These are phyloP conservation scores for Blastocystis sp. DNA, from an alignment of 352 stramenopile species.

Conservation along the genomic window DNA sequence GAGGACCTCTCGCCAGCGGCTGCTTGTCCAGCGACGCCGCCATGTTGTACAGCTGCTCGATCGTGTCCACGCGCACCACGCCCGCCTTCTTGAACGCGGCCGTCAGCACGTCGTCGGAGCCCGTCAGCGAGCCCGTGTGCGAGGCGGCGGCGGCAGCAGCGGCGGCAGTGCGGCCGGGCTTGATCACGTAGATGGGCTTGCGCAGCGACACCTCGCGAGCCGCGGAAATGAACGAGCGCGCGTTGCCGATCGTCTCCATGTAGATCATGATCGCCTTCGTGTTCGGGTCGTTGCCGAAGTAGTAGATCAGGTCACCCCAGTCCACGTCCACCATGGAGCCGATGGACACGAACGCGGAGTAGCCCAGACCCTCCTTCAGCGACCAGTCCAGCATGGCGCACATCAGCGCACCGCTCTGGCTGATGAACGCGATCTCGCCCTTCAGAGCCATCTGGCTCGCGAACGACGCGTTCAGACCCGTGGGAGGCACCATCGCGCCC, in stretches of 20 bases:
- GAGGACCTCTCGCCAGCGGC: slow-evolving; percentile 68
- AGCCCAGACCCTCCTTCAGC: slow-evolving; percentile 73
- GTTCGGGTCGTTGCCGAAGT: slow-evolving; percentile 72
- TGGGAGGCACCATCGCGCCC: slow-evolving; percentile 72
- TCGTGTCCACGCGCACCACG: slow-evolving; percentile 73
- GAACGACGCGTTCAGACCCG: slow-evolving; percentile 74
- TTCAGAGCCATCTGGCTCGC: slow-evolving; percentile 72
- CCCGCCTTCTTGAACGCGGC: too few relatives aligned
- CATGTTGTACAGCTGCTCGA: slow-evolving; percentile 74
- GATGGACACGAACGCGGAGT: slow-evolving; percentile 72
- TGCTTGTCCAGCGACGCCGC: slow-evolving; percentile 73
- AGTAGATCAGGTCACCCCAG: slow-evolving; percentile 74
- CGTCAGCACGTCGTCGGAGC: too few relatives aligned
- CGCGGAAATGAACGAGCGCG: slow-evolving; percentile 73
- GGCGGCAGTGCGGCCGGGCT: slow-evolving; percentile 72
- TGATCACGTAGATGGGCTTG: slow-evolving; percentile 74
- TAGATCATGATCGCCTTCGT: slow-evolving; percentile 72
- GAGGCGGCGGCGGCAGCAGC: slow-evolving; percentile 72
- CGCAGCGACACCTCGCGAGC: slow-evolving; percentile 72
- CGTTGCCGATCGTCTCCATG: slow-evolving; percentile 74
- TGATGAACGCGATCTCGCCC: slow-evolving; percentile 73
- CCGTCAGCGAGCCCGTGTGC: slow-evolving; percentile 71
- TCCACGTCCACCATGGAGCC: slow-evolving; percentile 73
- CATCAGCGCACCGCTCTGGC: slow-evolving; percentile 72
- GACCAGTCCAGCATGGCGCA: slow-evolving; percentile 73